Evolutionary conservation across 2,329 filamentous ascomycete genomes (phyloP).

Genomic region (Neonectria ditissima): DNA sequence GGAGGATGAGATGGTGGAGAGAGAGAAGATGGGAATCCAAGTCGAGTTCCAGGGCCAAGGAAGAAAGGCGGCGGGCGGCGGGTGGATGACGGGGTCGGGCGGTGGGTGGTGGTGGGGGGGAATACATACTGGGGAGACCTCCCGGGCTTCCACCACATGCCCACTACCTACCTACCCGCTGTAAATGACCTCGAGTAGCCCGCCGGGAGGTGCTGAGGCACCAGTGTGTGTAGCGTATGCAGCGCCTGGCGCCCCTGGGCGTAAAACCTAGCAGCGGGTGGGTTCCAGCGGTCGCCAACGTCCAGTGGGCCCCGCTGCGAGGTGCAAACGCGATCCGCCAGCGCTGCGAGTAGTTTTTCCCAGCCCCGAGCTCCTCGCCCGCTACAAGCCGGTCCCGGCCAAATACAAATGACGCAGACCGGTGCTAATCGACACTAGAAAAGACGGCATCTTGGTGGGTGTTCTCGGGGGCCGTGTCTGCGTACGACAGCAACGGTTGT

Average conservation of each 20-base stretch:
- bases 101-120: conserved; percentile 17
- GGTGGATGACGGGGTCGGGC: conserved; percentile 29
- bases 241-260: conserved; percentile 3
- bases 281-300: conserved; percentile 6
- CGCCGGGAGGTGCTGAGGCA: conserved; percentile 20
- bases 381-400: conserved; percentile 38
- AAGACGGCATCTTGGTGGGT: conserved; percentile 29
- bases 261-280: conserved; percentile 5
- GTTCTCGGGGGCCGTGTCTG: conserved; percentile 1
- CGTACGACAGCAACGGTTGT: neutral
- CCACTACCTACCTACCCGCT: neutral
- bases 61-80: conserved; percentile 22
- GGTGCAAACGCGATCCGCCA: conserved; percentile 11
- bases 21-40: conserved; percentile 19
- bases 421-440: conserved; percentile 37
- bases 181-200: neutral
- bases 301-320: conserved; percentile 17
- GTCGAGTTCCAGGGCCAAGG: conserved; percentile 40
- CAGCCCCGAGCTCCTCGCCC: conserved; percentile 19
- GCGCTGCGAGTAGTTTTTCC: conserved; percentile 11
- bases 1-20: conserved; percentile 19
- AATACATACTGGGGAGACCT: neutral
- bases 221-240: conserved; percentile 11
- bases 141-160: neutral
- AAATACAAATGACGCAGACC: conserved; percentile 43